Evolutionary conservation across 257 asterid species (phyloP).

Genomic region (Capsicum pubescens): DNA sequence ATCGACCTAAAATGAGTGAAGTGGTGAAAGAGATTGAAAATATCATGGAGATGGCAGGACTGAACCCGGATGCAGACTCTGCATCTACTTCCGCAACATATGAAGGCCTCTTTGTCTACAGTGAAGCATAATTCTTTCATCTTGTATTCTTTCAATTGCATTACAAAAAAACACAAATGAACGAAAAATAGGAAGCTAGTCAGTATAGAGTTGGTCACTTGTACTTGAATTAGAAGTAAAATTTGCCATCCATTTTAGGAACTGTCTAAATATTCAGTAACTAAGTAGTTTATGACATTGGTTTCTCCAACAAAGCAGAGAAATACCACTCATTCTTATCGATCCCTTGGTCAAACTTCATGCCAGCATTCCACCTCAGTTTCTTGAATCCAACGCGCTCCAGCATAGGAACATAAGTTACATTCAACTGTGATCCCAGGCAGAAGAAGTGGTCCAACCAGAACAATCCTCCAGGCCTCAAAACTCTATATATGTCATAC

Average conservation of each 20-base stretch:
- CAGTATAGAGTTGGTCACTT: not conserved
- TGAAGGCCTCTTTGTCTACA: conserved; percentile 62
- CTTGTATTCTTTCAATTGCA: conserved; percentile 18
- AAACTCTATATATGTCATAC: conserved; percentile 56
- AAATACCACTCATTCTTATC: conserved; percentile 63
- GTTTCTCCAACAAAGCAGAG: conserved; percentile 67
- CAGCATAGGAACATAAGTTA: conserved; percentile 53
- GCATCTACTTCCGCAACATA: conserved; percentile 75
- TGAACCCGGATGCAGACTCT: conserved; percentile 72
- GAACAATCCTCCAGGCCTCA: conserved; percentile 68
- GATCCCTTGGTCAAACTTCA: conserved; percentile 55
- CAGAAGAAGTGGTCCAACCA: conserved; percentile 73
- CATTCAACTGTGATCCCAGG: conserved; percentile 56
- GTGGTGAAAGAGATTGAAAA: conserved; percentile 82
- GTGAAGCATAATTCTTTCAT: conserved; percentile 39
- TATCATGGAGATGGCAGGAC: conserved; percentile 70
- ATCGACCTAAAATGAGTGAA: conserved; percentile 76
- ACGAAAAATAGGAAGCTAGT: not conserved
- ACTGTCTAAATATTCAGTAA: not conserved
- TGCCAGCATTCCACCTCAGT: conserved; percentile 57
- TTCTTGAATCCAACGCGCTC: conserved; percentile 56
- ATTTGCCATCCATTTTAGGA: not conserved
- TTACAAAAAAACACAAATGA: not conserved
- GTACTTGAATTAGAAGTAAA: not conserved
- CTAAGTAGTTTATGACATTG: conserved; percentile 34